phyloP scores from a whole-genome alignment of 345 rosid species.

The Adansonia digitata region DNA sequence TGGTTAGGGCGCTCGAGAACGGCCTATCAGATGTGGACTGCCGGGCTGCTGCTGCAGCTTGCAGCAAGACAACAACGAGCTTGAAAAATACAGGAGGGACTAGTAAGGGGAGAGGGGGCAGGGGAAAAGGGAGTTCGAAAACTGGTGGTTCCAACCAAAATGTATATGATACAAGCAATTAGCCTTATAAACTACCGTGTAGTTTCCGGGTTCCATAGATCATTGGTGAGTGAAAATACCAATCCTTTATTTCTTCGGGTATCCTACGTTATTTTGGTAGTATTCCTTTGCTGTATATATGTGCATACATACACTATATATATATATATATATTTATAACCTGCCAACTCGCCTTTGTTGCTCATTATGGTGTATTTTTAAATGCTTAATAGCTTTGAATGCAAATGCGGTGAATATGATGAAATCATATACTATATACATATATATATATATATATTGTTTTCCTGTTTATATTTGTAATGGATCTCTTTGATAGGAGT shows the following conservation, averaged over 20 bases:
- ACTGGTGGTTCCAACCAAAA: conserved; percentile 16
- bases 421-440: too few relatives aligned
- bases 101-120: conserved; percentile 50
- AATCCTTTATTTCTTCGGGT: neutral
- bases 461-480: neutral
- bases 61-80: conserved; percentile 50
- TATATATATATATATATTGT: too few relatives aligned
- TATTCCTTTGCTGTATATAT: neutral
- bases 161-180: neutral
- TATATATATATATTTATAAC: neutral
- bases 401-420: neutral
- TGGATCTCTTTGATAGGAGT: neutral
- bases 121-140: conserved; percentile 45
- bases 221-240: neutral
- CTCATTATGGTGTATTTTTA: neutral
- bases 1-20: conserved; percentile 89
- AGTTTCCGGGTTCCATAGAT: neutral
- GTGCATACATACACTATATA: too few relatives aligned
- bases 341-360: neutral
- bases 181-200: conserved; percentile 34
- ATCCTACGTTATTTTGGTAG: neutral
- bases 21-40: conserved; percentile 88
- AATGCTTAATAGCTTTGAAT: neutral
- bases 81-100: conserved; percentile 41
- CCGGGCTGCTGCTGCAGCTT: conserved; percentile 28